Evolutionary conservation across 352 stramenopile species (phyloP).

Genomic region (Phytopythium chamaehyphon): DNA sequence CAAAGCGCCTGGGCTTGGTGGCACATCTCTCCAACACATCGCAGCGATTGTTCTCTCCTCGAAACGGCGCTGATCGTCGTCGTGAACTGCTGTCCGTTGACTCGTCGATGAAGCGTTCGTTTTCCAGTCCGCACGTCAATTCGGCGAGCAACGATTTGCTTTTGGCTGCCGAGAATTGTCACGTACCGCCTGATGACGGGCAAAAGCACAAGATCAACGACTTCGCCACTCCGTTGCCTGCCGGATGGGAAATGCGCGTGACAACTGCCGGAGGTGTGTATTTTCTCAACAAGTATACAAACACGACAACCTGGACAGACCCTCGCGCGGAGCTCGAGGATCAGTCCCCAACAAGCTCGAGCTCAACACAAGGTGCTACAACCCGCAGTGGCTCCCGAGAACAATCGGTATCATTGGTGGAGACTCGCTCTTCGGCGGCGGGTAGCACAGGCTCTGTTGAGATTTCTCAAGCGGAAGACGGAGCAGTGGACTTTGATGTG

Average conservation of each 20-base stretch:
- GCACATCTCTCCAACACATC: neutral
- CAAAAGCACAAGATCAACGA: slow-evolving; percentile 62
- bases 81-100: slow-evolving; percentile 14
- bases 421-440: neutral
- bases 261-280: slow-evolving; percentile 65
- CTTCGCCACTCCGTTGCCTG: slow-evolving; percentile 66
- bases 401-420: neutral
- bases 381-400: no score
- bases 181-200: slow-evolving; percentile 54
- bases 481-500: slow-evolving; percentile 42
- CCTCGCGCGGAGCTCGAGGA: slow-evolving; percentile 20
- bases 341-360: neutral
- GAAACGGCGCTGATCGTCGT: neutral
- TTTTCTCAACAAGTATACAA: slow-evolving; percentile 74
- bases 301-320: slow-evolving; percentile 73
- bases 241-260: slow-evolving; percentile 81
- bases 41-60: neutral
- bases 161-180: slow-evolving; percentile 26
- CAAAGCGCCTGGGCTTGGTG: slow-evolving; percentile 8
- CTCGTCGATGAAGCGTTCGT: slow-evolving; percentile 30
- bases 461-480: neutral
- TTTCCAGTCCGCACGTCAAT: slow-evolving; percentile 35
- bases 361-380: no score
- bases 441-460: no score
- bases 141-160: slow-evolving; percentile 8